Evolutionary conservation across 2,329 filamentous ascomycete genomes (phyloP).

Genomic region (Botrytis fragariae): DNA sequence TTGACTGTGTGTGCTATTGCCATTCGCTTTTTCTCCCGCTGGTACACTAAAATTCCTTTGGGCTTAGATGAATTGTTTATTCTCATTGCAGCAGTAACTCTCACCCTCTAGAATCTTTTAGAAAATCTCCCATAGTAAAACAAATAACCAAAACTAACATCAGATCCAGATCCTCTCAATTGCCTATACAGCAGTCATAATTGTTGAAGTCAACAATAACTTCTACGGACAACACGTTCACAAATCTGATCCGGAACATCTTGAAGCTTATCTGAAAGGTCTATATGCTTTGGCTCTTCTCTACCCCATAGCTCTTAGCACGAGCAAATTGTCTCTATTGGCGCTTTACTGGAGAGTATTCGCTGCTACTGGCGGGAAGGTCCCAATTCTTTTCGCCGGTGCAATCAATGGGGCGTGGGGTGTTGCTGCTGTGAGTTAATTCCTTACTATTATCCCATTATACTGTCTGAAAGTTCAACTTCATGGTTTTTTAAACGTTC

Average conservation of each 20-base stretch:
- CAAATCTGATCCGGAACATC: constrained; percentile 5
- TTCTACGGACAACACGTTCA: constrained; percentile 11
- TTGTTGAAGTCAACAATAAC: background rate
- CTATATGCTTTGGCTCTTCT: constrained; percentile 6
- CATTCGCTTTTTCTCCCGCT: background rate
- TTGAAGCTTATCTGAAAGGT: background rate
- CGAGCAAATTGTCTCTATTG: constrained; percentile 9
- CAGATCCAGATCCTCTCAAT: background rate
- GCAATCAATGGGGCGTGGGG: constrained; percentile 4
- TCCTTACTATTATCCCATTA: background rate
- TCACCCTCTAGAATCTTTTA: background rate
- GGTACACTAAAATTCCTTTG: background rate
- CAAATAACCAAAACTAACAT: background rate
- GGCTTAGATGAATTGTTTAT: constrained; percentile 7
- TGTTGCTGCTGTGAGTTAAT: constrained; percentile 4
- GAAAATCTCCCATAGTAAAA: background rate
- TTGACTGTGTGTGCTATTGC: background rate
- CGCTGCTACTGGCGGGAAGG: background rate
- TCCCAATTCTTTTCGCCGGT: background rate
- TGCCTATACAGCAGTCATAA: background rate
- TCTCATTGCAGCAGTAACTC: constrained; percentile 5
- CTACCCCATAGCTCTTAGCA: background rate
- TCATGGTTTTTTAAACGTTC: background rate
- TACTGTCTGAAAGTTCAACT: background rate
- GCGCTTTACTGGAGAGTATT: constrained; percentile 15